Evolutionary conservation across 306 rosid species (phyloP).

Genomic region (Cucurbita ficifolia): DNA sequence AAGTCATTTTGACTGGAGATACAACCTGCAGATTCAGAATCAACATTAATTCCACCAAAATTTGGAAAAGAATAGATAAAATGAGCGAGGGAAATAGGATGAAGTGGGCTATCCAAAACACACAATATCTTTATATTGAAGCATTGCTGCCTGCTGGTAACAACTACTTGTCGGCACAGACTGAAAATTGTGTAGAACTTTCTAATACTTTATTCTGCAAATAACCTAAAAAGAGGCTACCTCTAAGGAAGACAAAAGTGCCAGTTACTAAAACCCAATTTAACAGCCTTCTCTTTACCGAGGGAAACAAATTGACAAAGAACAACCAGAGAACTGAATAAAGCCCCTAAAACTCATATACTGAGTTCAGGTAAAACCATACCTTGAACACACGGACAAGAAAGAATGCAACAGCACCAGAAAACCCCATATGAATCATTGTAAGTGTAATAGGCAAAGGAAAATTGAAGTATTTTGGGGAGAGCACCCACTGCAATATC

Average conservation of each 20-base stretch:
- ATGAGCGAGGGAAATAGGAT: not conserved
- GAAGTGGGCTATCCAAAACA: not conserved
- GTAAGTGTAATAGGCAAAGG: conserved; percentile 89
- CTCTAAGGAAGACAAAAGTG: not conserved
- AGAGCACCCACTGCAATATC: conserved; percentile 78
- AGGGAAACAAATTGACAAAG: not conserved
- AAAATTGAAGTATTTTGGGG: conserved; percentile 84
- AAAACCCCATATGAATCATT: conserved; percentile 95
- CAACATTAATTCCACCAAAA: not conserved
- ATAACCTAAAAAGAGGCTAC: not conserved
- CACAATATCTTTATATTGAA: not conserved
- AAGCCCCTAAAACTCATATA: not conserved
- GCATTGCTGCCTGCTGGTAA: not conserved
- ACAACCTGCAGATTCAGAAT: conserved; percentile 53
- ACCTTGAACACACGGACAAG: conserved; percentile 94
- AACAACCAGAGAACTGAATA: not conserved
- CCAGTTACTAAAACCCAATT: not conserved
- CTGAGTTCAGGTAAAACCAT: conserved; percentile 5
- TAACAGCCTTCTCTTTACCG: not conserved
- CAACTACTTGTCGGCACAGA: not conserved
- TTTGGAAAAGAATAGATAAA: not conserved
- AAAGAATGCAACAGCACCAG: conserved; percentile 77
- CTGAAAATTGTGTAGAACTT: not conserved
- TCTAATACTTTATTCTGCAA: not conserved
- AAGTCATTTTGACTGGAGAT: conserved; percentile 83